A percentile compares a stretch with the other conserved stretches of the same genome.
Evolutionary conservation across 78 protist species (phyloP).

Genomic region (Capsaspora owczarzaki): DNA sequence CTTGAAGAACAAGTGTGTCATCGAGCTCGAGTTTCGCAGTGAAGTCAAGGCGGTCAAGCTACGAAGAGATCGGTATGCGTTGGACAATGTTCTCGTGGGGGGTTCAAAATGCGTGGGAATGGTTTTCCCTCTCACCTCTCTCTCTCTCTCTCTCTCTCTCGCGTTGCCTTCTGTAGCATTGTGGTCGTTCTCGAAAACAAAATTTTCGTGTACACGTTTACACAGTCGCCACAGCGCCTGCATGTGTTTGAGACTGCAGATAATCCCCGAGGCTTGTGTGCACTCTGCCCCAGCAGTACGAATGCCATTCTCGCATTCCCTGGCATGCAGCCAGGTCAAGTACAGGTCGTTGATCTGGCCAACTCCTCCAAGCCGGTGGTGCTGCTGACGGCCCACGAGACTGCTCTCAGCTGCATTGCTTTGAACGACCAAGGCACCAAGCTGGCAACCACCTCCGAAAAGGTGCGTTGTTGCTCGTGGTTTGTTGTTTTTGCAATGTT

Average conservation of each 20-base stretch:
- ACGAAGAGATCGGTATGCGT: conserved; percentile 68
- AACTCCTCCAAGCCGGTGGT: conserved; percentile 21
- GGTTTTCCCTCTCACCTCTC: no score
- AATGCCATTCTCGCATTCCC: conserved; percentile 28
- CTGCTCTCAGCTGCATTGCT: conserved; percentile 59
- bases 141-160: neutral
- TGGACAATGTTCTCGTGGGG: neutral
- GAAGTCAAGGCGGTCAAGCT: conserved; percentile 88
- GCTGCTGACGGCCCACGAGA: conserved; percentile 63
- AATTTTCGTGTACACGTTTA: conserved; percentile 81
- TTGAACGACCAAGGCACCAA: conserved; percentile 78
- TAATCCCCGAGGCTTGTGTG: conserved; percentile 76
- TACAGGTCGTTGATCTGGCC: conserved; percentile 17
- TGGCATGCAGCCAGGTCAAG: conserved; percentile 7
- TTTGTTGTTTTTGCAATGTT: neutral
- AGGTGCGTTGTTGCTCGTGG: neutral
- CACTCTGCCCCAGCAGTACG: conserved; percentile 15
- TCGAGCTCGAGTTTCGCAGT: conserved; percentile 75
- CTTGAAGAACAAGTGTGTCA: conserved; percentile 60
- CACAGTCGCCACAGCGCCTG: conserved; percentile 65
- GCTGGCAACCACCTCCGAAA: conserved; percentile 88
- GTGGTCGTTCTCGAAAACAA: conserved; percentile 80
- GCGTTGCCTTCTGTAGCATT: conserved; percentile 31
- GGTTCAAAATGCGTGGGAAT: no score
- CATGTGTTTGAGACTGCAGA: conserved; percentile 72